Evolutionary conservation across 306 rosid genomes (phyloP).

Genomic region (Cucumis melo): DNA sequence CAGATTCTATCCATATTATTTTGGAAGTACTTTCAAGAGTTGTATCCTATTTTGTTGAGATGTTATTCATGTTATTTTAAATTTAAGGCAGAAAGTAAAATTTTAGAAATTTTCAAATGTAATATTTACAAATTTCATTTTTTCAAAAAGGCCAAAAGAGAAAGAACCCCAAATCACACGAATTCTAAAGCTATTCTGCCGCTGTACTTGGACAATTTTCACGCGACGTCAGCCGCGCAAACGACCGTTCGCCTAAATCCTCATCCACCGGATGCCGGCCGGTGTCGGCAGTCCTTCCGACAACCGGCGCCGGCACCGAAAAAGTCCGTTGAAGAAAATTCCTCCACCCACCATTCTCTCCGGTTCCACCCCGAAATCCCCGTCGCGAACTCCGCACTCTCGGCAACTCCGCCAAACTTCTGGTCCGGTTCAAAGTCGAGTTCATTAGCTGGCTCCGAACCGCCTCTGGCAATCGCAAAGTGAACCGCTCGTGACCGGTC

Average conservation of each 20-base stretch:
- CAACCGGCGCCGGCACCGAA: conserved; percentile 4
- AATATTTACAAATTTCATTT: background rate
- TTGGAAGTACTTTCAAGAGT: no score
- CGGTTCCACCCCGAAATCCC: conserved; percentile 36
- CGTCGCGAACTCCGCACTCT: conserved; percentile 39
- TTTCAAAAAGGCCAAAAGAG: background rate
- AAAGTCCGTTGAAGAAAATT: background rate
- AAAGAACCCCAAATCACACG: background rate
- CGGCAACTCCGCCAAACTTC: conserved; percentile 29
- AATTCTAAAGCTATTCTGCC: background rate
- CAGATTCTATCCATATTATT: no score
- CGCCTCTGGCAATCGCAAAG: conserved; percentile 59
- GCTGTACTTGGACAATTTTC: conserved; percentile 9
- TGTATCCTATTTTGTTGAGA: no score
- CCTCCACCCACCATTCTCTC: conserved; percentile 13
- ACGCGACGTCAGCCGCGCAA: conserved; percentile 10
- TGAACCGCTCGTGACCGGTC: conserved; percentile 62
- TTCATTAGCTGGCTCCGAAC: conserved; percentile 46
- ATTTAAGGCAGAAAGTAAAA: background rate
- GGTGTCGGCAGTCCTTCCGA: conserved; percentile 2
- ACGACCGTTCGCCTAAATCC: conserved; percentile 32
- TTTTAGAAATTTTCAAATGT: background rate
- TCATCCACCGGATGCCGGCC: background rate
- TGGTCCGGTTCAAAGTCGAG: conserved; percentile 25
- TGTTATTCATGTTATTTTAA: background rate